Conservation (phyloP, 176 grass and related monocot species). For the Melocanna baccifera region DNA sequence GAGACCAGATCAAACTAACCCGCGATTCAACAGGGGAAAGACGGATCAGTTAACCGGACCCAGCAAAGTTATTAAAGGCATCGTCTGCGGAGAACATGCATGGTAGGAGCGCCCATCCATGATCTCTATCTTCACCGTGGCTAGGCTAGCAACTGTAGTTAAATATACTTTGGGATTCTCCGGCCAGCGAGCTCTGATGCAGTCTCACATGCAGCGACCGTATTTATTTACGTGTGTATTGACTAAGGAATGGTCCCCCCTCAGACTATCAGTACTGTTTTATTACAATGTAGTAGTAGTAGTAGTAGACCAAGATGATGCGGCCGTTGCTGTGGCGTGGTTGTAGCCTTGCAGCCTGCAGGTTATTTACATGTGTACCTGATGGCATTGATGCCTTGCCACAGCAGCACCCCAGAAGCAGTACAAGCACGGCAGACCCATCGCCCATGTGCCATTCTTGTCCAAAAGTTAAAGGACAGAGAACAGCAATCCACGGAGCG, state of each 20-base stretch:
- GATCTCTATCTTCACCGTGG: not conserved
- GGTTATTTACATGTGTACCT: not conserved
- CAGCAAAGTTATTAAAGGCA: not conserved
- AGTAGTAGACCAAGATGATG: not conserved
- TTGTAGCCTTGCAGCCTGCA: not conserved
- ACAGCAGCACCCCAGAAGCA: not conserved
- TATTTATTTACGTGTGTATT: conserved; percentile 21
- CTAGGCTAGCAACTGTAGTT: not conserved
- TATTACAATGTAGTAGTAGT: not conserved
- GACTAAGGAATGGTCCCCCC: conserved; percentile 40
- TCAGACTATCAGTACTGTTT: not conserved
- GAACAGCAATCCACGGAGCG: not conserved
- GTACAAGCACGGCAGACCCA: not conserved
- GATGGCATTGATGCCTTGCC: conserved; percentile 13
- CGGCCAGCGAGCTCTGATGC: conserved; percentile 26
- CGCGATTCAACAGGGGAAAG: not conserved
- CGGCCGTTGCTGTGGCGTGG: conserved; percentile 8
- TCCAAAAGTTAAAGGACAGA: not conserved
- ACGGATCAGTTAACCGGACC: not conserved
- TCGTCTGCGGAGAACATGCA: conserved; percentile 34
- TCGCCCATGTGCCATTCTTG: not conserved
- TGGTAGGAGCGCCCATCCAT: not conserved
- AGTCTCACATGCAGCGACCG: conserved; percentile 35
- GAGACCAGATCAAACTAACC: not conserved
- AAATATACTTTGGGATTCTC: conserved; percentile 14